Evolutionary conservation across 176 grass and related monocot genomes (phyloP).

Genomic region (Luzula sylvatica): DNA sequence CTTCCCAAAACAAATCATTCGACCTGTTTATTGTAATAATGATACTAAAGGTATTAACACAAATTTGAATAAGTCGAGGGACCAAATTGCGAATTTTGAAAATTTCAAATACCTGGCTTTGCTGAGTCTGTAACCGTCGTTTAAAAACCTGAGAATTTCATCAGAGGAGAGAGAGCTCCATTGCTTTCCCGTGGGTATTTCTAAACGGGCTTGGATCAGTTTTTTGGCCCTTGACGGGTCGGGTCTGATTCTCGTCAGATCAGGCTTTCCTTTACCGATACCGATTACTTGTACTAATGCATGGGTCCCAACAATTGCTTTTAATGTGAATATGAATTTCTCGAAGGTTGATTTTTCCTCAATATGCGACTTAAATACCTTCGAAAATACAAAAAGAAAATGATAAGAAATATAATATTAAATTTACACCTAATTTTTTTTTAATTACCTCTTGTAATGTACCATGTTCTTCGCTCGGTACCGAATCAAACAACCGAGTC

Average conservation of each 20-base stretch:
- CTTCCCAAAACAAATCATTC: slow-evolving; percentile 99
- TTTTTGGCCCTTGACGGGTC: slow-evolving; percentile 63
- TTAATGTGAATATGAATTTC: slow-evolving; percentile 68
- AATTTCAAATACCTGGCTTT: slow-evolving; percentile 41
- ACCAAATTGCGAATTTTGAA: too few relatives aligned
- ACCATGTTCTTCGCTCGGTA: slow-evolving; percentile 46
- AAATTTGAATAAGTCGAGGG: too few relatives aligned
- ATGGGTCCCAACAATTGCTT: slow-evolving; percentile 47
- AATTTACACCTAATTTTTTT: too few relatives aligned
- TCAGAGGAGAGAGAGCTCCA: slow-evolving; percentile 66
- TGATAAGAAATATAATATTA: slow-evolving; percentile 15
- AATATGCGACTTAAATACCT: slow-evolving; percentile 71
- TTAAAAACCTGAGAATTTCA: slow-evolving; percentile 83
- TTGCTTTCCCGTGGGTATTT: slow-evolving; percentile 85
- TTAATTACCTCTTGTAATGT: slow-evolving; percentile 27
- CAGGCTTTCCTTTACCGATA: slow-evolving; percentile 82
- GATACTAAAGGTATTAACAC: too few relatives aligned
- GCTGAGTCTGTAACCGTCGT: slow-evolving; percentile 85
- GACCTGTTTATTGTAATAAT: slow-evolving; percentile 25
- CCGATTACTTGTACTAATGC: slow-evolving; percentile 55
- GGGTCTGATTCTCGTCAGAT: slow-evolving; percentile 69
- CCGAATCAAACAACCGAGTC: slow-evolving; percentile 42
- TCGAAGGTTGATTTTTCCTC: slow-evolving; percentile 62
- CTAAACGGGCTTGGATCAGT: slow-evolving; percentile 29
- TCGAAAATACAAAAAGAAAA: slow-evolving; percentile 19